phyloP scores from a whole-genome alignment of 208 protist genomes.

The Trypanosoma cruzi region DNA sequence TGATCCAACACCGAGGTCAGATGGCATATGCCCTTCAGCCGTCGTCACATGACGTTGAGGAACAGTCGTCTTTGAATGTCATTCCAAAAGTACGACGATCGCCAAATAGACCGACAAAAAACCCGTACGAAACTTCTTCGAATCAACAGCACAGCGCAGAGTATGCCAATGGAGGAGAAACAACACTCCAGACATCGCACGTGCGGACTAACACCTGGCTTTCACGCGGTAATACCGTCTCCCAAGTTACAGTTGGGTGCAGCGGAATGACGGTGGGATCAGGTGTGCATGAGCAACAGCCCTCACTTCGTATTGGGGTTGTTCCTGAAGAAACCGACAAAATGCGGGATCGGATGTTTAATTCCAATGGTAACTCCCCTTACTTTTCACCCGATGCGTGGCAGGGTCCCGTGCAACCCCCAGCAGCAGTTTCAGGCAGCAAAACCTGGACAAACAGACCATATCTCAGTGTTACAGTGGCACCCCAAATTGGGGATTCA shows the following conservation, averaged over 20 bases:
- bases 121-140: not conserved
- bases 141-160: not conserved
- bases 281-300: not conserved
- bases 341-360: slow-evolving; percentile 2
- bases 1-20: not conserved
- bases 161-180: not conserved
- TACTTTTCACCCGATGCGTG: not conserved
- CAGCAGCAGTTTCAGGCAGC: not conserved
- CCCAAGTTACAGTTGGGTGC: not conserved
- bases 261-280: not conserved
- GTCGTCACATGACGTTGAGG: not conserved
- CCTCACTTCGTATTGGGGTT: slow-evolving; percentile 3
- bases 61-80: slow-evolving; percentile 11
- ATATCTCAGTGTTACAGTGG: not conserved
- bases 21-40: slow-evolving; percentile 6
- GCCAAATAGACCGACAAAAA: not conserved
- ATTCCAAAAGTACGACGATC: slow-evolving; percentile 19
- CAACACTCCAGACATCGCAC: not conserved
- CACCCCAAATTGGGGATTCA: not conserved
- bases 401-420: not conserved
- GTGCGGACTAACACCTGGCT: not conserved
- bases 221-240: not conserved
- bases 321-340: not conserved
- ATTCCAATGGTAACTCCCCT: not conserved
- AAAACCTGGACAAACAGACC: slow-evolving; percentile 19